Percentiles rank a stretch among this genome's conserved stretches.
Evolutionary conservation across 2,329 filamentous ascomycete genomes (phyloP).

Genomic region (Trichothecium roseum): DNA sequence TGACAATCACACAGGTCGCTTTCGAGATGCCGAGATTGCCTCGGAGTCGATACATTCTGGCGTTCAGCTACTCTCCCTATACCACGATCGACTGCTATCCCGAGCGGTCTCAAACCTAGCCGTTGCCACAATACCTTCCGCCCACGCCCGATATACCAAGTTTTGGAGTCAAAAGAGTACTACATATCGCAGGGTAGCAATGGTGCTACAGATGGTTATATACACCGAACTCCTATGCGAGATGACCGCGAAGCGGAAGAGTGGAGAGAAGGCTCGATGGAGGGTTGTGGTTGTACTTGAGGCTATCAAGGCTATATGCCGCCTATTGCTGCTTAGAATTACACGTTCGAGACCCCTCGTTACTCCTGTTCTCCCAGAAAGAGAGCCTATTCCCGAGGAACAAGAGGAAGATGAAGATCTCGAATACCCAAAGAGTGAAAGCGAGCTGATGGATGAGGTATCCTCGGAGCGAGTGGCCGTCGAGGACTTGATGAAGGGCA

Average conservation of each 20-base stretch:
- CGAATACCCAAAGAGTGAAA: slow-evolving; percentile 26
- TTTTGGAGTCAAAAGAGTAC: slow-evolving; percentile 54
- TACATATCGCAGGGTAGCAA: slow-evolving; percentile 71
- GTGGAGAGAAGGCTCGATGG: slow-evolving; percentile 74
- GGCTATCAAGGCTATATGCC: slow-evolving; percentile 74
- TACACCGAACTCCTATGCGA: slow-evolving; percentile 97
- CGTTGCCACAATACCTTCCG: slow-evolving; percentile 40
- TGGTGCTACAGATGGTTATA: slow-evolving; percentile 78
- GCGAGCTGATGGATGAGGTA: slow-evolving; percentile 32
- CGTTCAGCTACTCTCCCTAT: slow-evolving; percentile 82
- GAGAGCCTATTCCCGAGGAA: slow-evolving; percentile 62
- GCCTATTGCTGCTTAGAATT: slow-evolving; percentile 67
- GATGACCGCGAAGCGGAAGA: slow-evolving; percentile 84
- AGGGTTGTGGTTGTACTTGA: slow-evolving; percentile 78
- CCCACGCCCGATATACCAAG: slow-evolving; percentile 56
- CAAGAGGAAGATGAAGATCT: slow-evolving; percentile 26
- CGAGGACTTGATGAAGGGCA: background rate
- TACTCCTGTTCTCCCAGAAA: slow-evolving; percentile 74
- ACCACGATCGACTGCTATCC: slow-evolving; percentile 81
- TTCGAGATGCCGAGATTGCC: slow-evolving; percentile 86
- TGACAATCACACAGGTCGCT: slow-evolving; percentile 47
- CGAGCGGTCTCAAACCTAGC: slow-evolving; percentile 49
- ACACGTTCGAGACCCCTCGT: slow-evolving; percentile 77
- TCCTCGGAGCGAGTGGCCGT: slow-evolving; percentile 11
- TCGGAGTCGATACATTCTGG: slow-evolving; percentile 86